These are phyloP conservation scores for Xerocomus spinulosus DNA, from an alignment of 768 basidiomycete species.

Conservation along the genomic window DNA sequence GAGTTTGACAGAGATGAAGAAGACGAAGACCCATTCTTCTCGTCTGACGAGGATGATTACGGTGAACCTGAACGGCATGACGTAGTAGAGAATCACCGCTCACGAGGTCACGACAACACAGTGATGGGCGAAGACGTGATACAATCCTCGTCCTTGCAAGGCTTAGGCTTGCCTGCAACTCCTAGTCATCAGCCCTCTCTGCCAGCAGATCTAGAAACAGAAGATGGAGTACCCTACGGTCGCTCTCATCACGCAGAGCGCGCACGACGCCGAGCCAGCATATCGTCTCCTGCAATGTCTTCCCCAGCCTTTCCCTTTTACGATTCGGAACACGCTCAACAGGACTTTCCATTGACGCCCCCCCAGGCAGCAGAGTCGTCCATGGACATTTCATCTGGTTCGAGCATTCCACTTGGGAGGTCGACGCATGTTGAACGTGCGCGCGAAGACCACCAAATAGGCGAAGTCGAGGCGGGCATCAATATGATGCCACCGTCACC, in stretches of 20 bases:
- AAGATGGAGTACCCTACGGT: constrained; percentile 61
- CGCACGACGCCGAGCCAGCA: constrained; percentile 31
- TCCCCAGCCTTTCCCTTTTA: constrained; percentile 37
- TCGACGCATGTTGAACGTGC: constrained; percentile 39
- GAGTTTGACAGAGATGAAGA: constrained; percentile 73
- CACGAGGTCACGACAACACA: constrained; percentile 8
- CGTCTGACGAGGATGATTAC: constrained; percentile 33
- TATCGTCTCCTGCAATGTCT: constrained; percentile 30
- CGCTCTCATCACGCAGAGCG: constrained; percentile 59
- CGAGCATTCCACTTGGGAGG: constrained; percentile 30
- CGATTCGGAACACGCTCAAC: constrained; percentile 14
- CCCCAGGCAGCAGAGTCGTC: constrained; percentile 23
- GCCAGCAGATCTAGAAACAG: constrained; percentile 53
- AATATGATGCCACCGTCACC: constrained; percentile 48
- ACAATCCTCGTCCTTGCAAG: constrained; percentile 28
- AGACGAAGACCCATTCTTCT: constrained; percentile 45
- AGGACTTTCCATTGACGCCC: constrained; percentile 20
- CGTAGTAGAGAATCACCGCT: constrained; percentile 7
- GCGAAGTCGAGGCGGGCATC: constrained; percentile 38
- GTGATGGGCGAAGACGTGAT: constrained; percentile 28
- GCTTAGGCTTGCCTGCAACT: constrained; percentile 28
- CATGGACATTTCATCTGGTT: constrained; percentile 13
- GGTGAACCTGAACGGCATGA: constrained; percentile 14
- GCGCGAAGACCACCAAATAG: constrained; percentile 21
- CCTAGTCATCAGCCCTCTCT: constrained; percentile 38